Conservation (phyloP, 2,329 filamentous ascomycete genomes). For the Raffaelea albimanens region DNA sequence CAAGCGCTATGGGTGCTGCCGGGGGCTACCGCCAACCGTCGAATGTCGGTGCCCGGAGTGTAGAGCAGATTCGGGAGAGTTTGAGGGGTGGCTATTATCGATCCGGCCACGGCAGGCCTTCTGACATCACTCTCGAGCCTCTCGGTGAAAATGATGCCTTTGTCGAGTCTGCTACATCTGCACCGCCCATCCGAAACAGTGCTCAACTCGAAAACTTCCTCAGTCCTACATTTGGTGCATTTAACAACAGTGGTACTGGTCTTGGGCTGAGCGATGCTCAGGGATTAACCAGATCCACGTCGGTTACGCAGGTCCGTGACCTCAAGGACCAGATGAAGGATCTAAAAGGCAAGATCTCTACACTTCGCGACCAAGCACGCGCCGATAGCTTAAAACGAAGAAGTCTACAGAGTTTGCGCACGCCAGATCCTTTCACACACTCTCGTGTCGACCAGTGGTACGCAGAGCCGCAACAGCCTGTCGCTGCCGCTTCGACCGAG, state of each 20-base stretch:
- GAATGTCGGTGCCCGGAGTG: constrained; percentile 31
- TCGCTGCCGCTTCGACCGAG: constrained; percentile 9
- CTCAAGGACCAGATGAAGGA: constrained; percentile 80
- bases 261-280: not conserved
- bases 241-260: constrained; percentile 23
- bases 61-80: constrained; percentile 27
- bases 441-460: constrained; percentile 49
- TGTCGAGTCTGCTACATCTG: constrained; percentile 14
- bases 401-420: constrained; percentile 66
- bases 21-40: constrained; percentile 45
- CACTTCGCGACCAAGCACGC: constrained; percentile 65
- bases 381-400: constrained; percentile 70
- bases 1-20: constrained; percentile 53
- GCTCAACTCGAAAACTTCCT: constrained; percentile 27
- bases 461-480: constrained; percentile 20
- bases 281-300: constrained; percentile 52
- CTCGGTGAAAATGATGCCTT: constrained; percentile 43
- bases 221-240: constrained; percentile 35
- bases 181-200: constrained; percentile 13
- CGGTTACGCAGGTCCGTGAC: constrained; percentile 61
- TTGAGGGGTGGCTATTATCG: constrained; percentile 20
- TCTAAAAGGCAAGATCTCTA: constrained; percentile 76
- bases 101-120: constrained; percentile 25
- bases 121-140: constrained; percentile 33
- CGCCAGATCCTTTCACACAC: constrained; percentile 70